Base-by-base conservation (phyloP, 2,329 filamentous ascomycete genomes). In the Hymenoscyphus occultus region DNA sequence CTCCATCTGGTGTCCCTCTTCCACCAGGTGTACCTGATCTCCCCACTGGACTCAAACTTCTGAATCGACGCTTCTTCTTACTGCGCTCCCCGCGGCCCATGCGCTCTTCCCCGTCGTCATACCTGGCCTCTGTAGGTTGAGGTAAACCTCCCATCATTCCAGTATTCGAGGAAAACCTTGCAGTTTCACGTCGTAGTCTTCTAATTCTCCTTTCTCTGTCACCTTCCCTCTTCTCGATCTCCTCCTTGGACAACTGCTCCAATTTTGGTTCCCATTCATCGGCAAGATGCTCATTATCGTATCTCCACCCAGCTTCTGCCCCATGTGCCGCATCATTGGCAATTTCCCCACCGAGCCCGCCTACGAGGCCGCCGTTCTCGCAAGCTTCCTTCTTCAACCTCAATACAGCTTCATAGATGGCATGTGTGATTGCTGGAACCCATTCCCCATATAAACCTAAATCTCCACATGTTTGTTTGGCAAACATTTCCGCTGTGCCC, bases 171-270 rank as follows among this genome's bases (percentile, higher is more conserved):
- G 91, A 95, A 76, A 98, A 97, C 32, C 93, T 86, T 1, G 94
- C 94, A 10, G 94, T 98, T 77, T 99, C 95, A 75, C 95, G 85
- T 64, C 95, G 86, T 68, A 97, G 80, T 65, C 95, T 85, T 65
- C 95, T 85, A 48, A 97, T 90, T 77, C 98, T 92, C 63, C 95
- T 84, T 78, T 99, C 95, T 54, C 95, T 86, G 75, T 99, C 95
- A 61, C 92, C 92, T 77, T 99, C 95, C 35, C 95, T 87, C 80
- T 96, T 96, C 78, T 99, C 95, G 62, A 99, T 98, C 75, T 99
- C 95, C 72, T 99, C 95, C 72, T 97, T 96, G 48, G 90, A 93
- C 1, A 99, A 80, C 0, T 84, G 82, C 76, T 94, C 91, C 9
- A 95, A 83, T 79, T 91, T 92, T 6, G 91, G 90, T 74, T 93